Conservation (phyloP, 176 grass and related monocot species). For the Metroxylon sagu region DNA sequence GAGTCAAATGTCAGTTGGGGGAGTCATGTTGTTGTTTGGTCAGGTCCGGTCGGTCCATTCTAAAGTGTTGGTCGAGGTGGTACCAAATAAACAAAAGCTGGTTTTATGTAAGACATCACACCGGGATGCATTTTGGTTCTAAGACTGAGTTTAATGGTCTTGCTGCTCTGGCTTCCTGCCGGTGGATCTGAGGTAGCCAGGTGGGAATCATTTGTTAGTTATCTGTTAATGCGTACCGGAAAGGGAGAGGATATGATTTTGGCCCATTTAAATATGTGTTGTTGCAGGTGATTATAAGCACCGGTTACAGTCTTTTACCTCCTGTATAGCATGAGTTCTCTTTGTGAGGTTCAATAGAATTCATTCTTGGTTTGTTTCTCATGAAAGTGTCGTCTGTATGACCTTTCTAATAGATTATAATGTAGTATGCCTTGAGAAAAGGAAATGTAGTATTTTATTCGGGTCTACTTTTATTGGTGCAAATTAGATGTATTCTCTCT, state of each 20-base stretch:
- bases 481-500: too few species aligned
- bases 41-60: constrained; percentile 49
- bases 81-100: constrained; percentile 37
- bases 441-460: too few species aligned
- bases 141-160: constrained; percentile 8
- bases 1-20: constrained; percentile 40
- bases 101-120: constrained; percentile 25
- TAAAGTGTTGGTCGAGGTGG: constrained; percentile 45
- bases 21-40: constrained; percentile 50
- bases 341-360: not conserved
- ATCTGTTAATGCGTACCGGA: not conserved
- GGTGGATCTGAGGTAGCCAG: too few species aligned
- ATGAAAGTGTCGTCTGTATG: too few species aligned
- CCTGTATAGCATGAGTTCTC: constrained; percentile 43
- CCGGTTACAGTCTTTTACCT: constrained; percentile 30
- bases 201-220: too few species aligned
- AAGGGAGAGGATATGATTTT: constrained; percentile 24
- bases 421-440: too few species aligned
- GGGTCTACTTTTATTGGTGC: too few species aligned
- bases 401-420: too few species aligned
- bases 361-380: too few species aligned
- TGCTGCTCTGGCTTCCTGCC: constrained; percentile 6
- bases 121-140: constrained; percentile 36
- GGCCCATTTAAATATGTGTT: constrained; percentile 16
- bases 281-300: not conserved